Evolutionary conservation across 164 flowering plant genomes (phyloP).

Genomic region (Cinnamomum micranthum): DNA sequence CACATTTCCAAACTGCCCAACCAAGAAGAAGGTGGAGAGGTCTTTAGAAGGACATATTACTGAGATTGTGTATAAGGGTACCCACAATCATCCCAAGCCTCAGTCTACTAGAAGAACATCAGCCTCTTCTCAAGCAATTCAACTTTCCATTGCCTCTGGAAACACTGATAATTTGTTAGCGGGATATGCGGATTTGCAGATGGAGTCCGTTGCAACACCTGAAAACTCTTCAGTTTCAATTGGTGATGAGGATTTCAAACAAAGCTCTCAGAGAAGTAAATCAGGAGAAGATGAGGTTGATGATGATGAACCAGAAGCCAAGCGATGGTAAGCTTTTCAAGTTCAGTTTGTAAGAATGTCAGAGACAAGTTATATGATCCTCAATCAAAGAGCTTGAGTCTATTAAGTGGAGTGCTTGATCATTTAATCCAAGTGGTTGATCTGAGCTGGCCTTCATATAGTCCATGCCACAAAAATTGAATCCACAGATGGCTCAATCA

Average conservation of each 20-base stretch:
- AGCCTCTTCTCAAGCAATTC: constrained; percentile 35
- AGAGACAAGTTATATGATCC: neutral
- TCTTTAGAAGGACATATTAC: constrained; percentile 70
- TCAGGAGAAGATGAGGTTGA: constrained; percentile 55
- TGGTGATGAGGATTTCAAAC: constrained; percentile 65
- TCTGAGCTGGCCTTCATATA: neutral
- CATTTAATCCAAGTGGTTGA: neutral
- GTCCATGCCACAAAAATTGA: neutral
- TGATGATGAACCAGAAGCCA: constrained; percentile 67
- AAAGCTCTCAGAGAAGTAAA: constrained; percentile 41
- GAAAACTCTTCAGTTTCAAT: constrained; percentile 69
- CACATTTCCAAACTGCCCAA: constrained; percentile 62
- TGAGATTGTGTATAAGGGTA: constrained; percentile 80
- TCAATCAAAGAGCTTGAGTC: neutral
- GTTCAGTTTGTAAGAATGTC: neutral
- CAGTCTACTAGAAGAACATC: constrained; percentile 48
- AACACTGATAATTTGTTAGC: constrained; percentile 26
- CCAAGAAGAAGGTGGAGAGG: constrained; percentile 80
- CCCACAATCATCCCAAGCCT: constrained; percentile 82
- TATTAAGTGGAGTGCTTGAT: neutral
- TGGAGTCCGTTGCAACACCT: constrained; percentile 43
- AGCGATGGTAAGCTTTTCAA: constrained; percentile 51
- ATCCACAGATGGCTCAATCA: neutral
- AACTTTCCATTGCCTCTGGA: constrained; percentile 16
- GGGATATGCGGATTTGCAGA: constrained; percentile 12